Conservation (phyloP, 371 early-diverging fungal genomes). For the Mortierella sp. region DNA sequence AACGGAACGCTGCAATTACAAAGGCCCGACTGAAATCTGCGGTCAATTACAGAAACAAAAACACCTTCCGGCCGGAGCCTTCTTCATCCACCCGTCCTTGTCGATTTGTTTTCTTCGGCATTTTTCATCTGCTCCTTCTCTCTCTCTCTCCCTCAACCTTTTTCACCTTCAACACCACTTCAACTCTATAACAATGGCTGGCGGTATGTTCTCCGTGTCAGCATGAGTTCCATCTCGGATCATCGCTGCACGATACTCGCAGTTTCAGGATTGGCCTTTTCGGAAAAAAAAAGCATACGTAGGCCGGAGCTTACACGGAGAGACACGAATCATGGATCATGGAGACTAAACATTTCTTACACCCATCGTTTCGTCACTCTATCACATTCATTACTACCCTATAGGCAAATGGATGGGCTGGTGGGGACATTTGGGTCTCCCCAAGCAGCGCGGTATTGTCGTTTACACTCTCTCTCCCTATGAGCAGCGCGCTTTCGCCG, state of each 20-base stretch:
- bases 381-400: conserved; percentile 14
- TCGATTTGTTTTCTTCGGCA: conserved; percentile 1
- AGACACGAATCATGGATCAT: too few species aligned
- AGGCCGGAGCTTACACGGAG: too few species aligned
- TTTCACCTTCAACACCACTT: conserved; percentile 12
- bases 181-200: conserved; percentile 28
- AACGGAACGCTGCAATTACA: background rate
- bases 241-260: too few species aligned
- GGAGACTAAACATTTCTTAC: too few species aligned
- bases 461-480: conserved; percentile 82
- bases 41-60: conserved; percentile 15
- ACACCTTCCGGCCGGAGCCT: conserved; percentile 4
- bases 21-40: background rate
- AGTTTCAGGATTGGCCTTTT: too few species aligned
- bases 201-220: conserved; percentile 14
- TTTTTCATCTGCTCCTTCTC: background rate
- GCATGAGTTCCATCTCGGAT: too few species aligned
- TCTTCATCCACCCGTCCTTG: background rate
- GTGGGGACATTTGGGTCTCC: conserved; percentile 83
- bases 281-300: too few species aligned
- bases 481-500: conserved; percentile 83
- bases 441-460: conserved; percentile 79
- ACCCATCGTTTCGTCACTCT: background rate
- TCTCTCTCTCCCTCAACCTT: conserved; percentile 7
- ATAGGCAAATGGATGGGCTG: conserved; percentile 62